A percentile compares a stretch with the other conserved stretches of the same genome.
Conservation (phyloP, 2,329 filamentous ascomycete species). For the Cladosporium sp. region DNA sequence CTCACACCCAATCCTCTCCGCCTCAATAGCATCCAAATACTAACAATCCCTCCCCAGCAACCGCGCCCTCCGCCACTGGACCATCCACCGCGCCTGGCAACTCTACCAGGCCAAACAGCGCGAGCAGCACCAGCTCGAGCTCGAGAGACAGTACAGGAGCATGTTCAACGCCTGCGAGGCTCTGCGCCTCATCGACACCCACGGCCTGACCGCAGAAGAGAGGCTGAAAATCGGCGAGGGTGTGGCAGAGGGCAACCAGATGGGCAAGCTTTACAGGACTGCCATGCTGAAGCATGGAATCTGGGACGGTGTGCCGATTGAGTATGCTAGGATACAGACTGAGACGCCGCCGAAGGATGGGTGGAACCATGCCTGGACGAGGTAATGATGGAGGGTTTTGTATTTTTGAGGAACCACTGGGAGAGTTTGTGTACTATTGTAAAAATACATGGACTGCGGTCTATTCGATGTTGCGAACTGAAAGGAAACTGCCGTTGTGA, state of each 20-base stretch:
- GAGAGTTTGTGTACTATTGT: conserved; percentile 20
- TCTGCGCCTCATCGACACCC: conserved; percentile 57
- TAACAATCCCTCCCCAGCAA: conserved; percentile 42
- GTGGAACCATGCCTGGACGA: conserved; percentile 95
- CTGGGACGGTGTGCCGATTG: conserved; percentile 81
- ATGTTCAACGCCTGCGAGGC: conserved; percentile 88
- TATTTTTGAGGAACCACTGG: conserved; percentile 18
- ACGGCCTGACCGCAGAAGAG: conserved; percentile 41
- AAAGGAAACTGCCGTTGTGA: not conserved
- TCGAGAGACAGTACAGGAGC: conserved; percentile 76
- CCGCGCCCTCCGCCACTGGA: conserved; percentile 92
- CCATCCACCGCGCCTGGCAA: conserved; percentile 94
- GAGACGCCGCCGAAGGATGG: conserved; percentile 75
- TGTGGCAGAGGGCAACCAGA: conserved; percentile 48
- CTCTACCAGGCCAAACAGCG: conserved; percentile 72
- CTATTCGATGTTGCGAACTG: too few species aligned
- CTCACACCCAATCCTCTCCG: not conserved
- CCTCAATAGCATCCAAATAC: not conserved
- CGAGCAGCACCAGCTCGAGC: conserved; percentile 63
- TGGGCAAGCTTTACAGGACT: conserved; percentile 77
- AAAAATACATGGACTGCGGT: conserved; percentile 3
- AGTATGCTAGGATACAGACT: conserved; percentile 83
- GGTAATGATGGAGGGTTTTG: conserved; percentile 38
- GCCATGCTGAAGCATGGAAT: conserved; percentile 90
- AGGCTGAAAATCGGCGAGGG: conserved; percentile 25